phyloP scores from a whole-genome alignment of 2,329 filamentous ascomycete genomes.

The Paecilomyces niveus region DNA sequence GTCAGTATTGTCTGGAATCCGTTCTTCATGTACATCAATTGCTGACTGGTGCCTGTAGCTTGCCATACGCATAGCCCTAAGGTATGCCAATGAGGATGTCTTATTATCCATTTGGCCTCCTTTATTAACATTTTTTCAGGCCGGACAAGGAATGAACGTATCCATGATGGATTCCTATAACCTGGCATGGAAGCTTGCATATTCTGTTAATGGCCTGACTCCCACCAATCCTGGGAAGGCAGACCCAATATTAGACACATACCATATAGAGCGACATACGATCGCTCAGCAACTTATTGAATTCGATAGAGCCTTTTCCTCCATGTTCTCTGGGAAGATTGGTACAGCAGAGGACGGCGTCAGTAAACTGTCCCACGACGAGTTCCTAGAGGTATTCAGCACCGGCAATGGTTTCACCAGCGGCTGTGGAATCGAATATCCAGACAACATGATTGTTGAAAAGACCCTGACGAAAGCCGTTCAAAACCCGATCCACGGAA shows the following conservation, averaged over 20 bases:
- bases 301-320: constrained; percentile 33
- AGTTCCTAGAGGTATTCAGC: constrained; percentile 30
- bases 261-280: constrained; percentile 29
- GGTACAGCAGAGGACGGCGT: constrained; percentile 15
- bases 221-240: constrained; percentile 10
- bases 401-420: constrained; percentile 32
- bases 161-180: constrained; percentile 54
- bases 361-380: constrained; percentile 22
- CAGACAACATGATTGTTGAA: constrained; percentile 20
- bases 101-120: constrained; percentile 20
- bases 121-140: not conserved
- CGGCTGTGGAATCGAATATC: constrained; percentile 33
- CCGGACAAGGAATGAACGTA: not conserved
- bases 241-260: constrained; percentile 28
- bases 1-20: constrained; percentile 14
- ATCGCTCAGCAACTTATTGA: constrained; percentile 32
- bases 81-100: constrained; percentile 25
- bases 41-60: constrained; percentile 33
- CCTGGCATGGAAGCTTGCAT: not conserved
- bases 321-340: constrained; percentile 35
- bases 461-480: constrained; percentile 8
- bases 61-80: constrained; percentile 74
- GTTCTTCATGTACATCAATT: not conserved
- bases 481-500: constrained; percentile 20
- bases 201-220: constrained; percentile 29